A percentile compares a stretch with the other conserved stretches of the same genome.
These are phyloP conservation scores for Candida railenensis DNA, from an alignment of 805 yeast genomes.

Conservation along the genomic window DNA sequence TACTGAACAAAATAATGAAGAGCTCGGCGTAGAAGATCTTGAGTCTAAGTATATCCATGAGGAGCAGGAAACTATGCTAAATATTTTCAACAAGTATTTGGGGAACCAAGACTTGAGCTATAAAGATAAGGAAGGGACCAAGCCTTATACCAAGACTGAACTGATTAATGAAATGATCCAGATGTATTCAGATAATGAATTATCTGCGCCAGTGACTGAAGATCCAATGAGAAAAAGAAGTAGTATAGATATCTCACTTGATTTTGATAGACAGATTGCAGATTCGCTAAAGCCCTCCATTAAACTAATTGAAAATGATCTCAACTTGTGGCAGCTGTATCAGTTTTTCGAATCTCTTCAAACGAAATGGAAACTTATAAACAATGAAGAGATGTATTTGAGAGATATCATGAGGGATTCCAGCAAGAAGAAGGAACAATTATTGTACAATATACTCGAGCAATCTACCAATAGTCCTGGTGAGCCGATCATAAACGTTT, in stretches of 20 bases:
- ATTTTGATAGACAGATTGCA: background rate
- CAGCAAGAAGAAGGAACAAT: background rate
- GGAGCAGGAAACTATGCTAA: constrained; percentile 22
- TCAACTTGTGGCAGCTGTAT: background rate
- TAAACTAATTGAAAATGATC: background rate
- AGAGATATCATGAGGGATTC: background rate
- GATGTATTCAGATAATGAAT: background rate
- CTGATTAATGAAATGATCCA: constrained; percentile 1
- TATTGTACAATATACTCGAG: background rate
- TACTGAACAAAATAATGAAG: constrained; percentile 12
- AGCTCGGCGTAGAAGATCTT: constrained; percentile 1
- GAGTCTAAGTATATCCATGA: constrained; percentile 12
- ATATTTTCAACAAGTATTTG: constrained; percentile 25
- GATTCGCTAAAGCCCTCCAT: background rate
- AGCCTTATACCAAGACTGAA: background rate
- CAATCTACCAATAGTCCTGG: constrained; percentile 17
- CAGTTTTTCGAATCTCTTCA: background rate
- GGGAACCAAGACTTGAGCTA: background rate
- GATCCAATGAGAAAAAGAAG: background rate
- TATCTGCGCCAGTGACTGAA: background rate
- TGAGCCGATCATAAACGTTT: constrained; percentile 27
- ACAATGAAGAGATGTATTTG: constrained; percentile 1
- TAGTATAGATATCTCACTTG: background rate
- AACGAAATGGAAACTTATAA: background rate
- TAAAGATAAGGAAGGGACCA: background rate